These are phyloP conservation scores for Solanum hybrid DNA, from an alignment of 305 asterid species.

Conservation along the genomic window DNA sequence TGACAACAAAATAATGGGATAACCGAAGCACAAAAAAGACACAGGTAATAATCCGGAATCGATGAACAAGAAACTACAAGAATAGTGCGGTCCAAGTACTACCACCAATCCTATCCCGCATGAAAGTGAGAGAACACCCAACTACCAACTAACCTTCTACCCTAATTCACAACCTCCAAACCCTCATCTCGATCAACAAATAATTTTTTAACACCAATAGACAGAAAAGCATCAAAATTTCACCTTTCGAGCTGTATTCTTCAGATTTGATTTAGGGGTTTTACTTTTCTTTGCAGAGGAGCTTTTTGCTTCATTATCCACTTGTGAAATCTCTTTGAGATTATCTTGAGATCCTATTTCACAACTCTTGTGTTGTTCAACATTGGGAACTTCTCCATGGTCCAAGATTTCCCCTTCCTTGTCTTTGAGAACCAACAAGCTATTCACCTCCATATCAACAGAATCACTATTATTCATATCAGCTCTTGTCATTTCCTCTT, in stretches of 20 bases:
- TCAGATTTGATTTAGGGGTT: conserved; percentile 29
- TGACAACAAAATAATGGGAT: neutral
- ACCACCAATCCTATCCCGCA: neutral
- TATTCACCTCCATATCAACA: conserved; percentile 16
- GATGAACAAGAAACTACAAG: neutral
- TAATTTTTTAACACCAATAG: neutral
- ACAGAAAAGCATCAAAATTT: conserved; percentile 5
- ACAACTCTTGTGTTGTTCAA: conserved; percentile 16
- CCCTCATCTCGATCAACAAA: neutral
- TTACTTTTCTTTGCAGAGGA: conserved; percentile 23
- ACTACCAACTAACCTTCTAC: neutral
- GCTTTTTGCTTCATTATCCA: conserved; percentile 24
- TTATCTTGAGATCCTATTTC: conserved; percentile 21
- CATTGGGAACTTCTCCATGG: conserved; percentile 22
- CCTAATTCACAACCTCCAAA: neutral
- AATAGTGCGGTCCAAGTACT: neutral
- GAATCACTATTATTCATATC: conserved; percentile 7
- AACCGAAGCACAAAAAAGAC: neutral
- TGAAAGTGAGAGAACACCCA: neutral
- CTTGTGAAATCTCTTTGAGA: conserved; percentile 21
- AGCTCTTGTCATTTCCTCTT: conserved; percentile 12
- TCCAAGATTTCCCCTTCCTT: conserved; percentile 27
- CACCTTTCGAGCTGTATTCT: conserved; percentile 48
- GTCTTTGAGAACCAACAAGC: neutral
- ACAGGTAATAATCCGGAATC: neutral